Evolutionary conservation across 306 rosid species (phyloP).

Genomic region (Purshia tridentata): DNA sequence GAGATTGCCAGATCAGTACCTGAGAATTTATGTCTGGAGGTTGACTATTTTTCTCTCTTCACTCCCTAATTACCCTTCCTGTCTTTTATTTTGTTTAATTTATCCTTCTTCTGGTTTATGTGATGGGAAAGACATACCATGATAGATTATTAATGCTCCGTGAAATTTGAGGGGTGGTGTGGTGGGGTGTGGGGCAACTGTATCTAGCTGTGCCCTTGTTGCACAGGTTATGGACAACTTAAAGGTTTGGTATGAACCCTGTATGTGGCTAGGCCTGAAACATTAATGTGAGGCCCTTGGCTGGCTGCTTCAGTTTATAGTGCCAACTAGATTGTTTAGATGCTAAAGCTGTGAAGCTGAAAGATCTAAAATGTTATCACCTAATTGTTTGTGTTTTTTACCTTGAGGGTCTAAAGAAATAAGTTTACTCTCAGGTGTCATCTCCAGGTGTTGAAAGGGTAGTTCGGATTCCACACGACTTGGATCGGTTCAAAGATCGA

Average conservation of each 20-base stretch:
- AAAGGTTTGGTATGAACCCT: not conserved
- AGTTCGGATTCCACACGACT: conserved; percentile 72
- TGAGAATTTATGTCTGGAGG: conserved; percentile 84
- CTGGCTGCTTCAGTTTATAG: not conserved
- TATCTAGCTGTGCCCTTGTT: not conserved
- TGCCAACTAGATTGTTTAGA: not conserved
- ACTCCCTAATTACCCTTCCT: not conserved
- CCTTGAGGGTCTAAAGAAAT: conserved; percentile 19
- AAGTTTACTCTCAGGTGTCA: conserved; percentile 60
- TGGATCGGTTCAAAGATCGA: conserved; percentile 85
- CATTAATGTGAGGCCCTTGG: not conserved
- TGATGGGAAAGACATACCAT: conserved; percentile 12
- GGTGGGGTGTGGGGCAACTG: conserved; percentile 17
- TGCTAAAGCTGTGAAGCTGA: conserved; percentile 4
- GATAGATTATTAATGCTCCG: not conserved
- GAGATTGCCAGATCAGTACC: conserved; percentile 74
- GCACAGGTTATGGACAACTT: not conserved
- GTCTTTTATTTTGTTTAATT: not conserved
- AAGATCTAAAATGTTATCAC: not conserved
- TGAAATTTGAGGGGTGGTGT: not conserved
- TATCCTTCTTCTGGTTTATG: conserved; percentile 4
- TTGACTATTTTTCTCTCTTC: conserved; percentile 17
- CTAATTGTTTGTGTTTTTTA: not conserved
- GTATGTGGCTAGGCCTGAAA: conserved; percentile 7
- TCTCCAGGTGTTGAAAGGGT: conserved; percentile 96